Base-by-base conservation (phyloP, 1,284 basidiomycete species). In the Spongiforma sp. region DNA sequence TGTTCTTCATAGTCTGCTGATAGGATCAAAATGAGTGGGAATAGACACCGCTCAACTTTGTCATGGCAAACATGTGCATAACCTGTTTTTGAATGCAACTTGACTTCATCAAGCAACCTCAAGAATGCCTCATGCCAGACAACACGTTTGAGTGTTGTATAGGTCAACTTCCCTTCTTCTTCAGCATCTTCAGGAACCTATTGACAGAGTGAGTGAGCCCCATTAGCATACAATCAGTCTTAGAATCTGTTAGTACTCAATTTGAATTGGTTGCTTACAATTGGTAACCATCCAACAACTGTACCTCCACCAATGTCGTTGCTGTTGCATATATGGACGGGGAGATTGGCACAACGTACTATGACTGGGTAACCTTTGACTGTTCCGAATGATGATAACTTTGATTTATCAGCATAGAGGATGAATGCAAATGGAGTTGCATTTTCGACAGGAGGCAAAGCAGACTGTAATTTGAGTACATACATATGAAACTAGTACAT, bases 331-430 rank as follows among this genome's bases (percentile, higher is more conserved):
- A 84, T 79, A 0, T 78, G 58, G 0, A 62, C 52, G 0, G 79
- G 78, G 1, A 84, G 67, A 65, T 83, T 82, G 0, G 68, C 78
- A 58, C 76, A 69, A 8, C 73, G 65, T 1, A 74, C 80, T n/a
- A 84, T 67, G 0, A 84, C 75, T 0, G 83, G 81, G 69, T 84
- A 83, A 0, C 77, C 82, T 59, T 81, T 81, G 9, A 68, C 71
- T 0, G 74, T 81, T 3, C 68, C 63, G 24, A 37, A 57, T 0
- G 52, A 61, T 6, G 52, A 71, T 5, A 72, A 26, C 11, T 63
- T 61, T 2, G 67, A 52, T 32, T 71, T 72, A 17, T 72, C 64
- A 2, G 65, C 62, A 24, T 71, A 71, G 1, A 71, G 28, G 19
- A 70, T 65, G 5, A 70, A 39, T 2, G 41, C 56, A 2, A 71